Percentiles rank a stretch among this genome's conserved stretches.
These are phyloP conservation scores for Yamadazyma phyllophila DNA, from an alignment of 805 yeast genomes.

Conservation along the genomic window DNA sequence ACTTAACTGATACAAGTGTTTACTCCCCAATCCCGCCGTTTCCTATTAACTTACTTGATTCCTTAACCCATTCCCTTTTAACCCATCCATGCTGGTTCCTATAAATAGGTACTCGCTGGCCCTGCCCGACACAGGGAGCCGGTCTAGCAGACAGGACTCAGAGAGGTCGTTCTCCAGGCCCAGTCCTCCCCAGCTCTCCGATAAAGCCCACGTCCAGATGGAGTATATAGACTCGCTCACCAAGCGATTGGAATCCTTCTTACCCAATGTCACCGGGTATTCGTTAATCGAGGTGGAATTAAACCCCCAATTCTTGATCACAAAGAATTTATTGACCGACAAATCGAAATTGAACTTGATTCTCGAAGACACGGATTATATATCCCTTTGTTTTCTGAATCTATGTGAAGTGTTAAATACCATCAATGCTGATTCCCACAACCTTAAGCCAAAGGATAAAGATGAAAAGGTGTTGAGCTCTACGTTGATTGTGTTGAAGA, in stretches of 20 bases:
- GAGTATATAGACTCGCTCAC: conserved; percentile 23
- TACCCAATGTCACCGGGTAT: conserved; percentile 41
- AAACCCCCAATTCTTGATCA: conserved; percentile 36
- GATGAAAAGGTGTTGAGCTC: conserved; percentile 32
- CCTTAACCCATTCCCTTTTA: too few species aligned
- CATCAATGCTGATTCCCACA: conserved; percentile 23
- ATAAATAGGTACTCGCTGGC: too few species aligned
- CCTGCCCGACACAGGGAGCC: too few species aligned
- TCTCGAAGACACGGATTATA: conserved; percentile 12
- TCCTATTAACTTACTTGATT: too few species aligned
- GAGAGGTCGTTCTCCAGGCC: too few species aligned
- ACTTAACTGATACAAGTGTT: too few species aligned
- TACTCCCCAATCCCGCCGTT: too few species aligned
- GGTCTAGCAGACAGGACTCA: too few species aligned
- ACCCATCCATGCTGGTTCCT: too few species aligned
- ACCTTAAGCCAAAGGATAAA: conserved; percentile 22
- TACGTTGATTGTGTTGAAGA: conserved; percentile 29
- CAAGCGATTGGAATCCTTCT: conserved; percentile 30
- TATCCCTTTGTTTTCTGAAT: conserved; percentile 20
- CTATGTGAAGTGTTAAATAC: conserved; percentile 23
- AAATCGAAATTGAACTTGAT: conserved; percentile 11
- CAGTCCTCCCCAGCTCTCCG: too few species aligned
- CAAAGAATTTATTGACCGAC: conserved; percentile 28
- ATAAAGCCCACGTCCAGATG: neutral
- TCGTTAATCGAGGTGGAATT: conserved; percentile 39